Conservation (phyloP, 345 rosid species). For the Syzygium grande region DNA sequence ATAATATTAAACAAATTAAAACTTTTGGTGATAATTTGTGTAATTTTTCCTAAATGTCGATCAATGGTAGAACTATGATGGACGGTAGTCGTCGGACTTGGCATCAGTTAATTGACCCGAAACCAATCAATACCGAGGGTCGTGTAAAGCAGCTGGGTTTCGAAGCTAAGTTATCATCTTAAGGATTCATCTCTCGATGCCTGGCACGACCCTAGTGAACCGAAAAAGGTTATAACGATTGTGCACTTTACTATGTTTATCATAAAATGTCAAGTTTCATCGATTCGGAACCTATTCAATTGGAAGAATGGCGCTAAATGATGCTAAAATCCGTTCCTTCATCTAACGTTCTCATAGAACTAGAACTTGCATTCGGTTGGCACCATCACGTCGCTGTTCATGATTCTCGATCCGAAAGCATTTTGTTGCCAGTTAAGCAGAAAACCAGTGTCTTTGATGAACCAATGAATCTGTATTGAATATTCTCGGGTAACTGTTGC, state of each 20-base stretch:
- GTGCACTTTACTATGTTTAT: neutral
- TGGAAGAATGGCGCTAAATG: neutral
- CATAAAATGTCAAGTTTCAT: neutral
- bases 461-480: neutral
- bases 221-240: rapidly evolving
- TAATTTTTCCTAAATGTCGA: neutral
- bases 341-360: neutral
- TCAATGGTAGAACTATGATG: neutral
- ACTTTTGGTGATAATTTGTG: neutral
- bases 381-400: neutral
- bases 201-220: neutral
- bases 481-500: neutral
- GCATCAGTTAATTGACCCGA: neutral
- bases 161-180: neutral
- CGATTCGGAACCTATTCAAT: neutral
- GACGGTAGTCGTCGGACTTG: neutral
- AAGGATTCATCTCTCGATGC: neutral
- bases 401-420: neutral
- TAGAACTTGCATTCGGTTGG: neutral
- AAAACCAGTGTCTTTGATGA: neutral
- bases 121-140: neutral
- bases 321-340: neutral
- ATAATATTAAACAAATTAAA: rapidly evolving
- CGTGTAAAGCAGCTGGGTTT: neutral
- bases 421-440: neutral